phyloP scores from a whole-genome alignment of 805 yeast species.

The Lipomyces yamadae region DNA sequence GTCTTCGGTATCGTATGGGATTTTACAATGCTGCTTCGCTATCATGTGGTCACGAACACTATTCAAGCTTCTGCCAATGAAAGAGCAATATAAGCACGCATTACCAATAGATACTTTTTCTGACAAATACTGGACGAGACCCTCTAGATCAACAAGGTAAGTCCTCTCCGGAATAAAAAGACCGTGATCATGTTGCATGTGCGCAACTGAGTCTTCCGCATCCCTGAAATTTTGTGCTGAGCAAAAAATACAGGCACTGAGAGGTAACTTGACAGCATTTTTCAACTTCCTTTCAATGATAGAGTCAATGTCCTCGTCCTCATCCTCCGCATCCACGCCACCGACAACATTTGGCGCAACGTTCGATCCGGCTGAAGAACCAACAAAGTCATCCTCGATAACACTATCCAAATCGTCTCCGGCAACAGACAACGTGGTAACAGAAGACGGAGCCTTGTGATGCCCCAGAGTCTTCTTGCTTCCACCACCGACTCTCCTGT shows the following conservation, averaged over 20 bases:
- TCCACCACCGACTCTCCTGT: slow-evolving; percentile 26
- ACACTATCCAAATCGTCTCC: slow-evolving; percentile 9
- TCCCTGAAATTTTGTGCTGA: slow-evolving; percentile 56
- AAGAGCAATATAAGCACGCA: slow-evolving; percentile 79
- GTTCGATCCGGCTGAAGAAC: slow-evolving; percentile 1
- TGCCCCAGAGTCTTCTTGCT: slow-evolving; percentile 18
- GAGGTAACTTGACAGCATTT: slow-evolving; percentile 41
- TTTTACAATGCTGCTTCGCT: slow-evolving; percentile 81
- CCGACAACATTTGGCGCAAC: background rate
- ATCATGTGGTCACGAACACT: slow-evolving; percentile 89
- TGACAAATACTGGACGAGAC: slow-evolving; percentile 74
- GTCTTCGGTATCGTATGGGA: slow-evolving; percentile 83
- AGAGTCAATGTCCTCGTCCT: slow-evolving; percentile 33
- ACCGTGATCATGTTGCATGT: slow-evolving; percentile 83
- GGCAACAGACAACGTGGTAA: slow-evolving; percentile 1
- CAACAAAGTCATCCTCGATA: background rate
- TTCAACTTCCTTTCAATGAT: slow-evolving; percentile 31
- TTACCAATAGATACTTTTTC: slow-evolving; percentile 84
- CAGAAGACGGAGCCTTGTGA: slow-evolving; percentile 7
- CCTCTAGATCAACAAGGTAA: slow-evolving; percentile 68
- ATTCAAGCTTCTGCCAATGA: slow-evolving; percentile 81
- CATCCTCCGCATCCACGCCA: slow-evolving; percentile 20
- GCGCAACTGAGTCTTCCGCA: slow-evolving; percentile 65
- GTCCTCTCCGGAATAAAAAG: slow-evolving; percentile 83
- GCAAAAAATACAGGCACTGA: slow-evolving; percentile 48